Conservation (phyloP, 2,329 filamentous ascomycete species). For the Aspergillus puulaauensis region DNA sequence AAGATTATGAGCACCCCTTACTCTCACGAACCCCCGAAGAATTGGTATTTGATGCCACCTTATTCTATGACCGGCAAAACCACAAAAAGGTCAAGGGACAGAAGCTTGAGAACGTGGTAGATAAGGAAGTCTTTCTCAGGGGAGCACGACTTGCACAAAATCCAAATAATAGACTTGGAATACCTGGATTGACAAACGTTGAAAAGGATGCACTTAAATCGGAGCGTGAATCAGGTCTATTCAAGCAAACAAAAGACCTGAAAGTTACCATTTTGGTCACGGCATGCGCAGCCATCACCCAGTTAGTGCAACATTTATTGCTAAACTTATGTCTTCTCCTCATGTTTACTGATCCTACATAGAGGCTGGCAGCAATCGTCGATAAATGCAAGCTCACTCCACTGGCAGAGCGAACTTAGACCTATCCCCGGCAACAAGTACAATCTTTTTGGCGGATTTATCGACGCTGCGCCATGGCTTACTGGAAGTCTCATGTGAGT, state of each 20-base stretch:
- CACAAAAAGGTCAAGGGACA: neutral
- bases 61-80: conserved; percentile 1
- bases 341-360: neutral
- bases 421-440: neutral
- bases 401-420: neutral
- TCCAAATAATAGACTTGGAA: neutral
- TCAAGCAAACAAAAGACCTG: conserved; percentile 18
- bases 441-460: neutral
- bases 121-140: conserved; percentile 7
- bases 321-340: neutral
- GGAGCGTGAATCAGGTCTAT: neutral
- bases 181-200: neutral
- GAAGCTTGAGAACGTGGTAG: conserved; percentile 8
- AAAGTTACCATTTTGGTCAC: conserved; percentile 22
- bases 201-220: conserved; percentile 2
- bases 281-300: conserved; percentile 25
- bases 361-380: conserved; percentile 26
- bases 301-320: conserved; percentile 13
- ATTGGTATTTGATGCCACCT: conserved; percentile 6
- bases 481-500: conserved; percentile 19
- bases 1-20: conserved; percentile 1
- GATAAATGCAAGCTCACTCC: conserved; percentile 18
- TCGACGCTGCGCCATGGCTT: conserved; percentile 20
- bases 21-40: conserved; percentile 4
- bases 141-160: conserved; percentile 13